Evolutionary conservation across 192 early-diverging fungal species (phyloP).

Genomic region (Coemansia sp.): DNA sequence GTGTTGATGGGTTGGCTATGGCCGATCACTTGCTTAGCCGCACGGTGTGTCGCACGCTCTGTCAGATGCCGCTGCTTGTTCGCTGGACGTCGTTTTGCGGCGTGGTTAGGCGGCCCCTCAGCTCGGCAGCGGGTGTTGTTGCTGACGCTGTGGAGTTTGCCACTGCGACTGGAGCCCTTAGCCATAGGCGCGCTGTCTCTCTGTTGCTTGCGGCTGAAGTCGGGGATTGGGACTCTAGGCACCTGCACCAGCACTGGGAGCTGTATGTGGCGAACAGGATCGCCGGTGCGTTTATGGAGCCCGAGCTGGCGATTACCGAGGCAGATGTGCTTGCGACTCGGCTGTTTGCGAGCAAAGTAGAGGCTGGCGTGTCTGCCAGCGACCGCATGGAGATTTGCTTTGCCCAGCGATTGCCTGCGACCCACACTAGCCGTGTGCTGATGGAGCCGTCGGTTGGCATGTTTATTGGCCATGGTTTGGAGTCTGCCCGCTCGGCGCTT

Average conservation of each 20-base stretch:
- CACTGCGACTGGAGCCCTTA: not conserved
- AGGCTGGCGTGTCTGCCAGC: not conserved
- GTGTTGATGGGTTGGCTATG: not conserved
- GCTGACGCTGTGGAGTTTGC: not conserved
- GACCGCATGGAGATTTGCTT: constrained; percentile 10
- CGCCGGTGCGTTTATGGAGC: not conserved
- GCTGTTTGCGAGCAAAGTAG: not conserved
- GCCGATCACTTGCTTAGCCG: constrained; percentile 17
- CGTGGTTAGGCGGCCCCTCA: not conserved
- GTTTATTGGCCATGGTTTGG: not conserved
- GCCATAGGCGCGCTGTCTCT: not conserved
- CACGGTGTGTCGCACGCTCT: not conserved
- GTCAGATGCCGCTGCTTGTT: not conserved
- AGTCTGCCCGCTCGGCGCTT: not conserved
- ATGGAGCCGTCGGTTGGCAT: not conserved
- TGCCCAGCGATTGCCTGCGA: constrained; percentile 1
- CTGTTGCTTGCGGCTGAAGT: constrained; percentile 1
- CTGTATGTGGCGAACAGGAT: not conserved
- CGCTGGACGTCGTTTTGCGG: not conserved
- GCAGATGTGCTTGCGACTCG: not conserved
- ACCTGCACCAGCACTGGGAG: not conserved
- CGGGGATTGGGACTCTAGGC: not conserved
- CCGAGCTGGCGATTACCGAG: not conserved
- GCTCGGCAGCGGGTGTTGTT: not conserved
- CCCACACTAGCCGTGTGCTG: not conserved